Conservation (phyloP, 495 filamentous ascomycete genomes). For the Penicillium crystallinum region DNA sequence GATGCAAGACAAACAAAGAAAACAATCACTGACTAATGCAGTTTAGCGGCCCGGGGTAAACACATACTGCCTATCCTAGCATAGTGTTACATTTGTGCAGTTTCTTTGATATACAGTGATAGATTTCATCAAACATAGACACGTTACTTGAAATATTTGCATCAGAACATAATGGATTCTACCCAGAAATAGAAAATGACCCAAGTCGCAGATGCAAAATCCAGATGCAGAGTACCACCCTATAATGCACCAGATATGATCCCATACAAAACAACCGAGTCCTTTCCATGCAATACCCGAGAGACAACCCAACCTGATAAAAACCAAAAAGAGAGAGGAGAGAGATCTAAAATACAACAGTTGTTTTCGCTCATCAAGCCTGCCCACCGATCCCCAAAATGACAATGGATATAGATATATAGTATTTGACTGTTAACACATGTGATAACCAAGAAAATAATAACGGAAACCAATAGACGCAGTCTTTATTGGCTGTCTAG, state of each 20-base stretch:
- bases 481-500: background rate
- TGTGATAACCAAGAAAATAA: constrained; percentile 23
- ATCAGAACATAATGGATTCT: constrained; percentile 1
- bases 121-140: no score
- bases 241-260: constrained; percentile 26
- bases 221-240: constrained; percentile 13
- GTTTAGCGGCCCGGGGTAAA: constrained; percentile 11
- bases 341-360: constrained; percentile 36
- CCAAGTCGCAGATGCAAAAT: constrained; percentile 14
- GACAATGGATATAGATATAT: constrained; percentile 16
- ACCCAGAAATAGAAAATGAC: constrained; percentile 9
- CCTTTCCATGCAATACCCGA: constrained; percentile 34
- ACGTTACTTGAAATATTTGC: background rate
- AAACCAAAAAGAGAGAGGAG: constrained; percentile 32
- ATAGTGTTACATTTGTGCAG: background rate
- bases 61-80: background rate
- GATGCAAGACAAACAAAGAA: constrained; percentile 18
- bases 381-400: constrained; percentile 22
- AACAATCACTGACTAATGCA: constrained; percentile 26
- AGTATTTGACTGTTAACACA: constrained; percentile 36
- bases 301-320: constrained; percentile 16
- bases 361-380: constrained; percentile 33
- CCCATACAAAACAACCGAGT: constrained; percentile 34
- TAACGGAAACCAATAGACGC: constrained; percentile 3
- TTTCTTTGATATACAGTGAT: background rate